Evolutionary conservation across 164 flowering plant species (phyloP).

Genomic region (Aristolochia contorta): DNA sequence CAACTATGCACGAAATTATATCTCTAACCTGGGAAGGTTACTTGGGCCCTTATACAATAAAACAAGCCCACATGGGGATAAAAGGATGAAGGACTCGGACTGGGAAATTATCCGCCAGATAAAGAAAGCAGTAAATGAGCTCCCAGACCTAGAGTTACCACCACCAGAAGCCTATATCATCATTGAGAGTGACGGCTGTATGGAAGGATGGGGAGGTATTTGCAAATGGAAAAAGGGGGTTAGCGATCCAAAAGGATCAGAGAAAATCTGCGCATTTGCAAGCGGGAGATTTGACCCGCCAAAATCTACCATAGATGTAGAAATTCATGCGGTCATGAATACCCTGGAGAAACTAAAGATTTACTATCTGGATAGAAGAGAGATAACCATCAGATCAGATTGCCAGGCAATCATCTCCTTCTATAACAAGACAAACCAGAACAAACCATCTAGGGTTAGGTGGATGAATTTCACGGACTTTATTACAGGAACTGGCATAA

Average conservation of each 20-base stretch:
- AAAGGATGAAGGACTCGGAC: too few species aligned
- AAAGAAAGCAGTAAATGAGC: neutral
- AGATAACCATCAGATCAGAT: too few species aligned
- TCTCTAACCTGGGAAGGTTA: neutral
- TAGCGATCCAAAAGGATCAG: neutral
- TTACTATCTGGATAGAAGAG: neutral
- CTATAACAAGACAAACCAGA: too few species aligned
- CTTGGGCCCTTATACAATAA: constrained; percentile 3
- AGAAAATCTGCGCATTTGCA: neutral
- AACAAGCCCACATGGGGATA: neutral
- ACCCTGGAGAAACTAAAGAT: neutral
- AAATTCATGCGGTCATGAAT: neutral
- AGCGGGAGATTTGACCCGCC: neutral
- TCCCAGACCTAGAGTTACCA: neutral
- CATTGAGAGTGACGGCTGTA: constrained; percentile 3
- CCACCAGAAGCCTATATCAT: constrained; percentile 1
- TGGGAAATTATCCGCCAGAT: neutral
- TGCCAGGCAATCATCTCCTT: too few species aligned
- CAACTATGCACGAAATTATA: constrained; percentile 1
- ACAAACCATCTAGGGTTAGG: too few species aligned
- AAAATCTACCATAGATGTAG: neutral
- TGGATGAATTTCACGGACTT: too few species aligned
- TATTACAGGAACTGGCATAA: too few species aligned
- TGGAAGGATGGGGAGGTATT: constrained; percentile 7
- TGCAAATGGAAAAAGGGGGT: neutral